phyloP scores from a whole-genome alignment of 1,284 basidiomycete species.

The Amylostereum chailletii region DNA sequence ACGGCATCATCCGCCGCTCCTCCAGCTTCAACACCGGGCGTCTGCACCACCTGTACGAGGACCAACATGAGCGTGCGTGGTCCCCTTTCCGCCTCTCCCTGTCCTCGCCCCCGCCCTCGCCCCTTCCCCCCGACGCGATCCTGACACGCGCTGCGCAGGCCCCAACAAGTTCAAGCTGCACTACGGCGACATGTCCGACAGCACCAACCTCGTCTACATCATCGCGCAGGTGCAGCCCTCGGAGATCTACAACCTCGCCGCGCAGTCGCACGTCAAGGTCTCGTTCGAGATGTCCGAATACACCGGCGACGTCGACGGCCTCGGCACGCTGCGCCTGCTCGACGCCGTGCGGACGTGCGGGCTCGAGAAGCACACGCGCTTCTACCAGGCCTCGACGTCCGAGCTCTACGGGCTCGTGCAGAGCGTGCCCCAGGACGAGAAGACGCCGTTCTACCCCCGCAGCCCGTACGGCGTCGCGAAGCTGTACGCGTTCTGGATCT shows the following conservation, averaged over 20 bases:
- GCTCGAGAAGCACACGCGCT: constrained; percentile 76
- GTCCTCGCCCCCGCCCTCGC: not conserved
- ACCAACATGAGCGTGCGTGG: constrained; percentile 73
- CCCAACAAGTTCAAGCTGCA: constrained; percentile 81
- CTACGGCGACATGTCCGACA: constrained; percentile 87
- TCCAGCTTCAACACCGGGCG: constrained; percentile 92
- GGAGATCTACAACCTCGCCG: constrained; percentile 92
- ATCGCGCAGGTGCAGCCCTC: constrained; percentile 86
- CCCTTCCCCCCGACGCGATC: not conserved
- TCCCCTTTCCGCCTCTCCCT: not conserved
- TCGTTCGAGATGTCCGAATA: constrained; percentile 97
- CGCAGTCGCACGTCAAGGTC: constrained; percentile 95
- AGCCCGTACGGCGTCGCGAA: constrained; percentile 90
- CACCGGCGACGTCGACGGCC: constrained; percentile 87
- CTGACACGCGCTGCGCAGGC: constrained; percentile 26
- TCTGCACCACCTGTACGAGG: constrained; percentile 82
- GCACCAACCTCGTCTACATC: constrained; percentile 90
- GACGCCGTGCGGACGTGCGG: constrained; percentile 91
- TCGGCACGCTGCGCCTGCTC: constrained; percentile 85
- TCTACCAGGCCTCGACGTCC: constrained; percentile 92
- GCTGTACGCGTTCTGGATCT: constrained; percentile 84
- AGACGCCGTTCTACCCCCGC: constrained; percentile 89
- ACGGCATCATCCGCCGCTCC: constrained; percentile 88
- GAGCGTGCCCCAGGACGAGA: constrained; percentile 81
- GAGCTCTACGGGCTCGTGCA: constrained; percentile 91